Base-by-base conservation (phyloP, 1,139 yeast species). In the Kazachstania sp. region DNA sequence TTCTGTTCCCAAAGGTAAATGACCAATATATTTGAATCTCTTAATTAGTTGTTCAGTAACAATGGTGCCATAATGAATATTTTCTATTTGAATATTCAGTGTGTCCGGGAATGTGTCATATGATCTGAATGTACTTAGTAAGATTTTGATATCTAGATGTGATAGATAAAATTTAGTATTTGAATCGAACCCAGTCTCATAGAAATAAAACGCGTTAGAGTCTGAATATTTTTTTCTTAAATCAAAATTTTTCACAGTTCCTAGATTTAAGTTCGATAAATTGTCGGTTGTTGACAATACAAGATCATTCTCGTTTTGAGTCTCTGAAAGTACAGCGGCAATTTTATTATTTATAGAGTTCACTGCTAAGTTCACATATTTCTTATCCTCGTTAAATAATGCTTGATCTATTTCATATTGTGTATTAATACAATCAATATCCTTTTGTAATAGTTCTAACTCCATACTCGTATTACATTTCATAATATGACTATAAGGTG, bases 1-100 rank as follows among this genome's bases (percentile, higher is more conserved):
- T 40, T 85, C 84, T 0, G 95, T 81, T 1, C 97, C 97, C 31
- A 78, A 63, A 0, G 99, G 97, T 36, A 88, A 66, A 65, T 90
- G 95, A 1, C 85, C 74, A 49, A 92, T 68, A 61, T 85, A 88
- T 61, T 87, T 90, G 63, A 76, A 76, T 55, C 80, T 78, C 48
- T 78, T 76, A 8, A 81, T 66, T 13, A 85, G 63, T 3, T 51
- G 70, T 67, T 57, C 77, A 47, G 69, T 79, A 46, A 79, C 73
- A 26, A 73, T 70, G 43, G 79, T 71, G 29, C 83, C 90, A 59
- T 77, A 78, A 43, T 73, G 76, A 42, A 90, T 77, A 61, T 82
- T 83, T 56, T 86, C 95, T 15, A 92, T 77, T 39, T 73, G 75
- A 9, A 78, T 78, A 4, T 77, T 67, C 8, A 90, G 62, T 0